Percentiles rank a stretch among this genome's conserved stretches.
These are phyloP conservation scores for Phlyctochytrium bullatum DNA, from an alignment of 192 early-diverging fungal genomes.

Conservation along the genomic window DNA sequence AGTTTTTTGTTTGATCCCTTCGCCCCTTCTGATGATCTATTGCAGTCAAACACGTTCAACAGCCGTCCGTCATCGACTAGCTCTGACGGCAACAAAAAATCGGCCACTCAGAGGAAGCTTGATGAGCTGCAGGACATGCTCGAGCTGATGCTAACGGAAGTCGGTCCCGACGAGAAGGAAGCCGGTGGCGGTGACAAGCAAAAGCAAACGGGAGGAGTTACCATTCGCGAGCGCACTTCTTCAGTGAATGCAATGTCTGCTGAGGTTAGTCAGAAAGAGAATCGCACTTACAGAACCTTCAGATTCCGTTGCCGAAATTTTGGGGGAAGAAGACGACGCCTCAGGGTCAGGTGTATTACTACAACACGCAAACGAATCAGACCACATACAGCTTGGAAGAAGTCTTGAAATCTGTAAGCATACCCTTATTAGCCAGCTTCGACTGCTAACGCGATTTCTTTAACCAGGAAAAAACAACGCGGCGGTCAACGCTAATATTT, in stretches of 20 bases:
- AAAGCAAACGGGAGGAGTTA: too few relatives aligned
- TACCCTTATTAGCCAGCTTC: not conserved
- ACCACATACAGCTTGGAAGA: conserved; percentile 50
- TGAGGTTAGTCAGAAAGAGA: too few relatives aligned
- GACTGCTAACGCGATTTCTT: conserved; percentile 20
- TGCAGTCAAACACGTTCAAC: conserved; percentile 12
- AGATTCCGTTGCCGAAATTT: conserved; percentile 41
- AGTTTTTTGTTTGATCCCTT: conserved; percentile 3
- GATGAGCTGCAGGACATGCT: conserved; percentile 13
- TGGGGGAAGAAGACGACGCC: conserved; percentile 44
- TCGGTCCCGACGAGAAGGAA: not conserved
- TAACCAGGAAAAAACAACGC: conserved; percentile 6
- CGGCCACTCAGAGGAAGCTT: conserved; percentile 11
- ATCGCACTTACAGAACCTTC: too few relatives aligned
- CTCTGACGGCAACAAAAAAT: conserved; percentile 19
- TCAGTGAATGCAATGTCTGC: too few relatives aligned
- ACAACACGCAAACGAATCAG: conserved; percentile 48
- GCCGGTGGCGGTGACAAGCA: too few relatives aligned
- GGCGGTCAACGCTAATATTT: conserved; percentile 11
- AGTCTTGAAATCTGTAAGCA: conserved; percentile 32
- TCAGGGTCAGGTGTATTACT: conserved; percentile 46
- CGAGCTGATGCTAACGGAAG: conserved; percentile 10
- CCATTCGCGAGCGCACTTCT: conserved; percentile 9
- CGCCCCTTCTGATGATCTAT: not conserved
- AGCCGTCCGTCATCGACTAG: conserved; percentile 3